phyloP scores from a whole-genome alignment of 257 asterid genomes.

The Solanum neorickii region DNA sequence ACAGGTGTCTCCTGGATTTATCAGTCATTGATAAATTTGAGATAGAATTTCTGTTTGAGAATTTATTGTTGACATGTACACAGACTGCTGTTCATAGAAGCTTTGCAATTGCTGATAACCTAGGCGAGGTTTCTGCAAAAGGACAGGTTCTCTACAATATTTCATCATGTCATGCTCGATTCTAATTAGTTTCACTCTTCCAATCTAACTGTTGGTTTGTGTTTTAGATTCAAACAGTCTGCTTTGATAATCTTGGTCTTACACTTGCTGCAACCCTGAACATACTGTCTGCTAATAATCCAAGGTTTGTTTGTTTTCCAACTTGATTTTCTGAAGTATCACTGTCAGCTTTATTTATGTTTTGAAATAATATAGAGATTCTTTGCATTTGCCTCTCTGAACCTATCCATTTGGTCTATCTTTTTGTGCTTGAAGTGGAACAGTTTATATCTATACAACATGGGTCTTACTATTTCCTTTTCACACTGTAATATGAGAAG shows the following conservation, averaged over 20 bases:
- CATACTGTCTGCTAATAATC: constrained; percentile 46
- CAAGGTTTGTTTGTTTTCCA: constrained; percentile 34
- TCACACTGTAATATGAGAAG: background rate
- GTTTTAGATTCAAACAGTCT: constrained; percentile 89
- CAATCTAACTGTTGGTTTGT: constrained; percentile 10
- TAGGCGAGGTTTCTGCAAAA: constrained; percentile 93
- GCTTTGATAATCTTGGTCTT: constrained; percentile 93
- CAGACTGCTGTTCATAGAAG: constrained; percentile 96
- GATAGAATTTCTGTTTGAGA: background rate
- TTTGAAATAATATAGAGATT: background rate
- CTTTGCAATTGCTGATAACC: constrained; percentile 82
- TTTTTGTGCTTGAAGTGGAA: background rate
- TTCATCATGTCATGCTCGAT: background rate
- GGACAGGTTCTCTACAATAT: constrained; percentile 43
- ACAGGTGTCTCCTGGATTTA: background rate
- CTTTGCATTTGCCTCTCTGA: background rate
- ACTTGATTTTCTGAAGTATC: background rate
- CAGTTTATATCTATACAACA: background rate
- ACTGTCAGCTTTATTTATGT: background rate
- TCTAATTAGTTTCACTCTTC: background rate
- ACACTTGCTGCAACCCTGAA: constrained; percentile 73
- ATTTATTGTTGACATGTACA: constrained; percentile 2
- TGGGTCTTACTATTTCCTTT: background rate
- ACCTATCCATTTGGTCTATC: background rate
- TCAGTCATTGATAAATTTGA: background rate